Percentiles rank a stretch among this genome's conserved stretches.
These are phyloP conservation scores for Camellia granthamiana DNA, from an alignment of 148 eudicot species.

Conservation along the genomic window DNA sequence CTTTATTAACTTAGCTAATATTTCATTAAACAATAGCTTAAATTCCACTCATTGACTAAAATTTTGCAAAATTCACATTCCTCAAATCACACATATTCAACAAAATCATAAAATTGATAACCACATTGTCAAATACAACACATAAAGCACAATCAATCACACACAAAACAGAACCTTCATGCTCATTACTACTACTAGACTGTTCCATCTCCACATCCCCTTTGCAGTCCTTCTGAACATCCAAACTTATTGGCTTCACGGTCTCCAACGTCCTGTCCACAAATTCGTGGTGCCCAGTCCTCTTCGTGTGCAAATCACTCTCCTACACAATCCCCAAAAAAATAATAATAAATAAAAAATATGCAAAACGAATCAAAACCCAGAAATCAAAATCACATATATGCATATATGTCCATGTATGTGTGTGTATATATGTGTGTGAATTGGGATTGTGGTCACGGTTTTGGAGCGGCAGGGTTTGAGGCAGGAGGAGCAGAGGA, in stretches of 20 bases:
- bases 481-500: slow-evolving; percentile 73
- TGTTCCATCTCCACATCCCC: slow-evolving; percentile 5
- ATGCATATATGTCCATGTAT: no score
- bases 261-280: slow-evolving; percentile 75
- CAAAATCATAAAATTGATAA: neutral
- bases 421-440: no score
- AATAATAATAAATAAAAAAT: no score
- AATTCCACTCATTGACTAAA: no score
- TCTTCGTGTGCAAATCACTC: slow-evolving; percentile 88
- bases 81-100: neutral
- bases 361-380: no score
- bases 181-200: no score
- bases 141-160: neutral
- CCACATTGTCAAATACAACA: neutral
- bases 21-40: no score
- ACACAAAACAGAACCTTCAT: no score
- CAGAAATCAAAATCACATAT: slow-evolving; percentile 14
- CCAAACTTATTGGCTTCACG: slow-evolving; percentile 64
- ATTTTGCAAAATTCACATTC: no score
- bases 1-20: no score
- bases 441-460: slow-evolving; percentile 25
- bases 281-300: slow-evolving; percentile 83
- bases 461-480: slow-evolving; percentile 99
- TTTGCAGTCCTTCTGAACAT: slow-evolving; percentile 32
- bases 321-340: slow-evolving; percentile 42